Conservation (phyloP, 2,329 filamentous ascomycete species). For the Phaeosphaeria sp. region DNA sequence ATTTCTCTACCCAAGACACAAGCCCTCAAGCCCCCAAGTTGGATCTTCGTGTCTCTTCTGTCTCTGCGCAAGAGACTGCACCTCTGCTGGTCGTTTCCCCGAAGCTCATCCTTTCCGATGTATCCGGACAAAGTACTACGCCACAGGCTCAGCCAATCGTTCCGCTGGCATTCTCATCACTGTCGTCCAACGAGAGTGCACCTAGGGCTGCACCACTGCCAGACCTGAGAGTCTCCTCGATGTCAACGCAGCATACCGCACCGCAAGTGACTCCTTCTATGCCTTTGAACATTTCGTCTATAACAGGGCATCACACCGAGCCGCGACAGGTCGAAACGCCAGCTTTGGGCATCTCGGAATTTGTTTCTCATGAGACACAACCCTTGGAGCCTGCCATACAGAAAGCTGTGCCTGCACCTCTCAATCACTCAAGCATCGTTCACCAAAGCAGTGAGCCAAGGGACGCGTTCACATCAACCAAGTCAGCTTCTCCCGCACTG, state of each 20-base stretch:
- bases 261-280: conserved; percentile 22
- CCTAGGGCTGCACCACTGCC: conserved; percentile 20
- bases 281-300: conserved; percentile 28
- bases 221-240: conserved; percentile 19
- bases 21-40: conserved; percentile 23
- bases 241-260: conserved; percentile 31
- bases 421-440: conserved; percentile 34
- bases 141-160: conserved; percentile 23
- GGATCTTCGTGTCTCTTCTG: conserved; percentile 29
- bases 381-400: conserved; percentile 37
- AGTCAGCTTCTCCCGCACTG: conserved; percentile 24
- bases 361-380: conserved; percentile 29
- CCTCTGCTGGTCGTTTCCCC: conserved; percentile 23
- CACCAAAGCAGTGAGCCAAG: conserved; percentile 37
- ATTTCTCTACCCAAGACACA: conserved; percentile 37
- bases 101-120: conserved; percentile 30
- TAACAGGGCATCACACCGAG: conserved; percentile 33
- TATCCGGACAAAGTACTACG: conserved; percentile 34
- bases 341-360: conserved; percentile 25
- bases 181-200: conserved; percentile 20
- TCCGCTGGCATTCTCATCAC: conserved; percentile 22
- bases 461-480: conserved; percentile 25
- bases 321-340: conserved; percentile 22
- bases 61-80: conserved; percentile 28
- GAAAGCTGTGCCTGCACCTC: conserved; percentile 33